Conservation (phyloP, 2,329 filamentous ascomycete species). For the Pestalotiopsis sp. region DNA sequence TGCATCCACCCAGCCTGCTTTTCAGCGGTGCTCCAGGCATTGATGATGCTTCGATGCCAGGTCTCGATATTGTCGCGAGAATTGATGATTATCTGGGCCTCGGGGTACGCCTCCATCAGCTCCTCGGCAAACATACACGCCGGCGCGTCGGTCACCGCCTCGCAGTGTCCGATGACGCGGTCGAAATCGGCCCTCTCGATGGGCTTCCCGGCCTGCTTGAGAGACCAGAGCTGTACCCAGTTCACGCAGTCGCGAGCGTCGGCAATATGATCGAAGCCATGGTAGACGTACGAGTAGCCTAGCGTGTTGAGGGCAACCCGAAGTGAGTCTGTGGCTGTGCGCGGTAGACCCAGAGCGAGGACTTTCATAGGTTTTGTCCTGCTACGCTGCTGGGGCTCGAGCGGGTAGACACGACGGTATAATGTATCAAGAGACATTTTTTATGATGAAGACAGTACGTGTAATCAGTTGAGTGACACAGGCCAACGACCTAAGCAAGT, state of each 20-base stretch:
- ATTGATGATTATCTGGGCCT: not conserved
- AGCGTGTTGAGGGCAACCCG: not conserved
- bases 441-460: no score
- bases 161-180: not conserved
- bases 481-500: no score
- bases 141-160: slow-evolving; percentile 4
- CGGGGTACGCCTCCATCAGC: not conserved
- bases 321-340: not conserved
- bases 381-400: not conserved
- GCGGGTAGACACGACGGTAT: not conserved
- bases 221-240: not conserved
- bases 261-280: not conserved
- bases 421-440: not conserved
- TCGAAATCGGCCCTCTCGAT: not conserved
- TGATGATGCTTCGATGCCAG: not conserved
- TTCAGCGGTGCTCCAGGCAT: not conserved
- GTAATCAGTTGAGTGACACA: no score
- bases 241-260: not conserved
- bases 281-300: not conserved
- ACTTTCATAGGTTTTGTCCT: not conserved
- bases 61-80: not conserved
- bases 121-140: not conserved
- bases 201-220: not conserved
- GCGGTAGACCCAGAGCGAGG: not conserved
- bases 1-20: not conserved